Conservation (phyloP, 371 early-diverging fungal species). For the Mucor circinelloides region DNA sequence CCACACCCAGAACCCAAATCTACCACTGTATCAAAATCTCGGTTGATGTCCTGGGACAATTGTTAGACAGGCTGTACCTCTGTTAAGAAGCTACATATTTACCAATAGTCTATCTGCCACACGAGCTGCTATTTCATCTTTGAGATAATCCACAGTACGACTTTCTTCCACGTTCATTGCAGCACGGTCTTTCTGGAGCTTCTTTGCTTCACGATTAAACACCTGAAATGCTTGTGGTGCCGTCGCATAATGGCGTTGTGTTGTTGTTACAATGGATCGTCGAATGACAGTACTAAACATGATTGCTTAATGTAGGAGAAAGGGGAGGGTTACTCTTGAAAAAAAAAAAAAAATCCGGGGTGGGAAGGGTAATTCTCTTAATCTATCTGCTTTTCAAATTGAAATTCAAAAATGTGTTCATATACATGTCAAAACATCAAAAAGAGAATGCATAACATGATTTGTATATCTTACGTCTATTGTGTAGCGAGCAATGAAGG, state of each 20-base stretch:
- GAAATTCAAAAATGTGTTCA: too few species aligned
- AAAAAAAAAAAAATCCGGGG: neutral
- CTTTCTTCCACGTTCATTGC: slow-evolving; percentile 62
- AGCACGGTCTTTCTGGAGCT: slow-evolving; percentile 79
- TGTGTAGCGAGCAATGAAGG: too few species aligned
- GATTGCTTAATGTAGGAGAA: neutral
- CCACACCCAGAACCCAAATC: slow-evolving; percentile 93
- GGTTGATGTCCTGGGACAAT: slow-evolving; percentile 67
- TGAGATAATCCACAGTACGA: slow-evolving; percentile 88
- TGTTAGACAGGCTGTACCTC: neutral
- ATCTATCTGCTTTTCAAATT: too few species aligned
- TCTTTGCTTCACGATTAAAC: slow-evolving; percentile 78
- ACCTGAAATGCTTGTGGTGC: slow-evolving; percentile 56
- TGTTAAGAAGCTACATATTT: too few species aligned
- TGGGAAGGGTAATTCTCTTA: neutral
- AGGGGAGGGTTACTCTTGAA: neutral
- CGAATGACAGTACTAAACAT: neutral
- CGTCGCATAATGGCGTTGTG: neutral
- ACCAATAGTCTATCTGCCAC: slow-evolving; percentile 89
- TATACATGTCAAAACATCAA: too few species aligned
- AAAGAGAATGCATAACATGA: too few species aligned
- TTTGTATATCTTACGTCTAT: too few species aligned
- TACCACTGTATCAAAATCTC: slow-evolving; percentile 80
- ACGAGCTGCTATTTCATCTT: slow-evolving; percentile 88
- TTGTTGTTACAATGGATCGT: neutral